phyloP scores from a whole-genome alignment of 106 monocot genomes.

The Dendrobium chrysotoxum region DNA sequence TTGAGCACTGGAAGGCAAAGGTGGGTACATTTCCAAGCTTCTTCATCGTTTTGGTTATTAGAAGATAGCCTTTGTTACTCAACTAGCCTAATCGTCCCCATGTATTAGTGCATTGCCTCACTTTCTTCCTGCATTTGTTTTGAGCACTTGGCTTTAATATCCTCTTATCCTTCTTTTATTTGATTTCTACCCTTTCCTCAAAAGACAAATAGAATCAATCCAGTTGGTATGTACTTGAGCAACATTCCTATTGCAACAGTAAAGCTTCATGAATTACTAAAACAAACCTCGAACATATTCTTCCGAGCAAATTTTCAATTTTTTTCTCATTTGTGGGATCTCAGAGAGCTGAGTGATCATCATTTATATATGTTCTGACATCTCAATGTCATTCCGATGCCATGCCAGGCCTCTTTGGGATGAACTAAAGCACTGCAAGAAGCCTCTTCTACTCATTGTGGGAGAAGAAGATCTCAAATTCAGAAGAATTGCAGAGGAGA shows the following conservation, averaged over 20 bases:
- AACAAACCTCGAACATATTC: neutral
- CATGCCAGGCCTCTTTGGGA: constrained; percentile 75
- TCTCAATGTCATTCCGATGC: neutral
- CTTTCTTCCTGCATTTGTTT: no score
- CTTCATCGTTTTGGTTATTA: neutral
- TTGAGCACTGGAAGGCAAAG: constrained; percentile 74
- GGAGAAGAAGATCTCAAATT: constrained; percentile 81
- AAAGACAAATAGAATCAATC: neutral
- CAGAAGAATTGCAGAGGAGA: constrained; percentile 52
- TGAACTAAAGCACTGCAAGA: constrained; percentile 48
- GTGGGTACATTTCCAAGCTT: constrained; percentile 30
- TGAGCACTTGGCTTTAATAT: no score
- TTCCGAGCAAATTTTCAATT: neutral
- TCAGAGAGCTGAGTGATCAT: neutral
- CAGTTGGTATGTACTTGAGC: neutral
- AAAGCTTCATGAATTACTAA: neutral
- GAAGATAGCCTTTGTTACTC: neutral
- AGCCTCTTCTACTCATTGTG: constrained; percentile 55
- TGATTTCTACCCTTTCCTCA: neutral
- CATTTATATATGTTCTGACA: neutral
- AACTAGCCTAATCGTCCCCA: no score
- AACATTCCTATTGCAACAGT: neutral
- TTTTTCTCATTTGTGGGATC: neutral
- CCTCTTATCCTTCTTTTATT: neutral
- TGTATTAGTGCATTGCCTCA: no score